Evolutionary conservation across 2,329 filamentous ascomycete species (phyloP).

Genomic region (Colletotrichum eremochloae): DNA sequence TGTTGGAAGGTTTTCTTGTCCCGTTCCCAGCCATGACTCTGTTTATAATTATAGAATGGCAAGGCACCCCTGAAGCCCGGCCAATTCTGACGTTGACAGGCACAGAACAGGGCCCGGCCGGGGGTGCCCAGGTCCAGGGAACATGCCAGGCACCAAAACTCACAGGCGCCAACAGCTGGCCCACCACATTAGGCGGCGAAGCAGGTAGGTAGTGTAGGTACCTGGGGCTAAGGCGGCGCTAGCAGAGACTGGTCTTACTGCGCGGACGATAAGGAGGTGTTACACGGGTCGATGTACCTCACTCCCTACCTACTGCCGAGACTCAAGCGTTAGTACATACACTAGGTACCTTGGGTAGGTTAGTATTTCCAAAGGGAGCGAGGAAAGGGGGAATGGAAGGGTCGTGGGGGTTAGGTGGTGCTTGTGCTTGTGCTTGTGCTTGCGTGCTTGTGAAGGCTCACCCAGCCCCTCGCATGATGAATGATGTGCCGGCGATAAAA

Average conservation of each 20-base stretch:
- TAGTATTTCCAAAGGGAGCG: neutral
- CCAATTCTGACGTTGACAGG: constrained; percentile 3
- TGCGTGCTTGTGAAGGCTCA: constrained; percentile 20
- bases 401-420: too few species aligned
- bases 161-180: constrained; percentile 35
- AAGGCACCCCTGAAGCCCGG: constrained; percentile 10
- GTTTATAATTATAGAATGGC: constrained; percentile 31
- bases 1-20: neutral
- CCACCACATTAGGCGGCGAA: neutral
- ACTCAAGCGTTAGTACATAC: fast-evolving
- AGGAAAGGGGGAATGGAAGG: neutral
- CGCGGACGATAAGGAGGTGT: too few species aligned
- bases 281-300: neutral
- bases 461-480: constrained; percentile 39
- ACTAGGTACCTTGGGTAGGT: too few species aligned
- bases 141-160: constrained; percentile 19
- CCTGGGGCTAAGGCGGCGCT: constrained; percentile 26
- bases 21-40: constrained; percentile 14
- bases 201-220: constrained; percentile 3
- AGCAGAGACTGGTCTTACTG: neutral
- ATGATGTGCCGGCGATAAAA: neutral
- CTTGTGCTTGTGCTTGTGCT: neutral
- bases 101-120: constrained; percentile 1
- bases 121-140: neutral
- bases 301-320: neutral